Evolutionary conservation across 345 rosid species (phyloP), one percentile per base, ranked within the genome.

Genomic region (Garcia nutans): DNA sequence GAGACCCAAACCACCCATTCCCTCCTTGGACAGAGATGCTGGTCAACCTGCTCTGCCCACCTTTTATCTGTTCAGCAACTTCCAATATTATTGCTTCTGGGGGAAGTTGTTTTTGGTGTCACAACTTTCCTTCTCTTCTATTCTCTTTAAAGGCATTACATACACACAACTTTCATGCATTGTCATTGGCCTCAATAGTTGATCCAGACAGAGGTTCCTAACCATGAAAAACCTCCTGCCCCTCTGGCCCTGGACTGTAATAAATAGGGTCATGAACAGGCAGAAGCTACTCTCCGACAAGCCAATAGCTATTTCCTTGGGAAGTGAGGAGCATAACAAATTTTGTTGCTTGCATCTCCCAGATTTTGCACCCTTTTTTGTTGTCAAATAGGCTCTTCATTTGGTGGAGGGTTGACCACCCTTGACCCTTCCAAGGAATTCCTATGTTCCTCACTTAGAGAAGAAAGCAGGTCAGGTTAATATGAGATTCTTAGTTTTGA

Each of bases 381-480:
- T 33, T 6, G 19, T 37, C 23, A 57, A 22, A 58, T 71, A 19
- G 22, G 33, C 55, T 71, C 42, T 56, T 57, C 23, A 44, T 44
- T 58, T 72, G 55, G 62, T 44, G 10, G 33, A 37, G 50, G 42
- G 10, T 15, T 42, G 64, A 57, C 65, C 12, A 9, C 8, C 54
- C 52, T 26, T 22, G 28, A 16, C 15, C 55, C 54, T 26, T 9
- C 31, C 31, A 22, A 11, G 54, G 19, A 22, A 8, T 41, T 44
- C 23, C 55, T 0, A 72, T 58, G 20, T 72, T 16, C 57, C 7
- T 28, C 50, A 24, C 63, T 24, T 73, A 19, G 57, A 10, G 41
- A 45, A 73, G 52, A 59, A 72, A 72, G 52, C 41, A 73, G 58
- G 15, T 71, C 26, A 23, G 49, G 64, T 22, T 26, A 31, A 8